Conservation (phyloP, 495 filamentous ascomycete genomes). For the Acidiella bohemica region DNA sequence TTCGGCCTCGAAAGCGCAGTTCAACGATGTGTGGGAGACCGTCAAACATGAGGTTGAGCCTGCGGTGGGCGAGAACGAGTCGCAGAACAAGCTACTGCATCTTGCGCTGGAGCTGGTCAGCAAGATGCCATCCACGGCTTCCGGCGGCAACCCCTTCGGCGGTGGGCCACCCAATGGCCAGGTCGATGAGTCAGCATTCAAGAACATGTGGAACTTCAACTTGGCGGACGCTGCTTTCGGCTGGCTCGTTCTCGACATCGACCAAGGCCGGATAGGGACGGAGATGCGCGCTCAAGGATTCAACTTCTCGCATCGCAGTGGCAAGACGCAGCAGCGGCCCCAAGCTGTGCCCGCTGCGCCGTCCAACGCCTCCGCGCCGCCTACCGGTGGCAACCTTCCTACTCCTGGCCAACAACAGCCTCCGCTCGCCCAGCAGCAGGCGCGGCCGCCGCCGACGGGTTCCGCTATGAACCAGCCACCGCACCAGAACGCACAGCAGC, state of each 20-base stretch:
- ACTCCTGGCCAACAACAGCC: conserved; percentile 29
- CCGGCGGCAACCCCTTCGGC: conserved; percentile 92
- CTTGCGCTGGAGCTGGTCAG: conserved; percentile 83
- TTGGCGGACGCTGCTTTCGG: conserved; percentile 95
- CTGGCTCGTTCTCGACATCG: conserved; percentile 86
- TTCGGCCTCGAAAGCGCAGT: conserved; percentile 95
- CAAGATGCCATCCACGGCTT: conserved; percentile 90
- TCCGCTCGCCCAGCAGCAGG: conserved; percentile 14
- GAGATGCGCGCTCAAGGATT: conserved; percentile 98
- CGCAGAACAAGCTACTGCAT: conserved; percentile 76
- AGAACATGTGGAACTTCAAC: conserved; percentile 99
- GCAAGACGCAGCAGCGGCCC: conserved; percentile 37
- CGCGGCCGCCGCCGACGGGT: conserved; percentile 27
- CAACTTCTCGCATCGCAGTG: conserved; percentile 90
- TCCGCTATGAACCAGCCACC: conserved; percentile 21
- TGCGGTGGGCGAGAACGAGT: conserved; percentile 80
- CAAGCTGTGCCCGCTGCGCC: conserved; percentile 43
- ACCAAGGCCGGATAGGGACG: conserved; percentile 86
- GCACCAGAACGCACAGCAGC: conserved; percentile 24
- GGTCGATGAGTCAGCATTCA: conserved; percentile 97
- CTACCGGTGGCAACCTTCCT: conserved; percentile 28
- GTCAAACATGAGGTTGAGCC: conserved; percentile 90
- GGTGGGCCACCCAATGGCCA: conserved; percentile 68
- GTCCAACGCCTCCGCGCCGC: conserved; percentile 24
- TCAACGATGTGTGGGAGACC: conserved; percentile 99